Base-by-base conservation (phyloP, 1,139 yeast species). In the Yamadazyma sp. region DNA sequence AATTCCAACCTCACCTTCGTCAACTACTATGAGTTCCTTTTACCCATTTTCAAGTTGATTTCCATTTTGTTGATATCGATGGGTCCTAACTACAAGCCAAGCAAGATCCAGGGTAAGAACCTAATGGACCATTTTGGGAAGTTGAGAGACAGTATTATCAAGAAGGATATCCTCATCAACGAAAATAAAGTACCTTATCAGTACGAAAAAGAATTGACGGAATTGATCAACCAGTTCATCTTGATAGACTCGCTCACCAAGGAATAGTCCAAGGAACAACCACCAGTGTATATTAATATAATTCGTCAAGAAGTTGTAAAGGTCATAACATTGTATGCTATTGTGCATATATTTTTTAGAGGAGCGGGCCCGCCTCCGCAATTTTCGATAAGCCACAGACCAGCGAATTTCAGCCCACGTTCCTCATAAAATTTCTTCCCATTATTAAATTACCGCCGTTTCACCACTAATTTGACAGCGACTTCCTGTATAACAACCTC, bases 21-120 rank as follows among this genome's bases (percentile, higher is more conserved):
- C 36, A 41, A 42, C 16, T 69, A 78, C 40, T 82, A 80, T 54
- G 95, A 86, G 44, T 64, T 87, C 14, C 67, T 86, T 32, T 73
- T 82, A n/a, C 95, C 96, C 0, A 69, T 84, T 3, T 85, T 88
- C 61, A 95, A 87, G 51, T 65, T 88, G 37, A 69, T 87, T 1
- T 62, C 81, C 10, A 81, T 95, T 0, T 68, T 86, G 6, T 64
- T 85, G 8, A 64, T 88, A 17, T 78, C 95, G 2, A 78, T 86
- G 73, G 96, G 96, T 0, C 82, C 92, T 3, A 81, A 82, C 37
- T 87, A 88, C 56, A 75, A 72, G 43, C 74, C 78, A 1, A 81
- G 84, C n/a, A 69, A 80, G 15, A 57, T 62, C 4, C 81, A 78
- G 50, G 82, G 82, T 0, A 69, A 66, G 41, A 68, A 62, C 6